Conservation (phyloP, 495 filamentous ascomycete genomes). For the Aspergillus leporis region DNA sequence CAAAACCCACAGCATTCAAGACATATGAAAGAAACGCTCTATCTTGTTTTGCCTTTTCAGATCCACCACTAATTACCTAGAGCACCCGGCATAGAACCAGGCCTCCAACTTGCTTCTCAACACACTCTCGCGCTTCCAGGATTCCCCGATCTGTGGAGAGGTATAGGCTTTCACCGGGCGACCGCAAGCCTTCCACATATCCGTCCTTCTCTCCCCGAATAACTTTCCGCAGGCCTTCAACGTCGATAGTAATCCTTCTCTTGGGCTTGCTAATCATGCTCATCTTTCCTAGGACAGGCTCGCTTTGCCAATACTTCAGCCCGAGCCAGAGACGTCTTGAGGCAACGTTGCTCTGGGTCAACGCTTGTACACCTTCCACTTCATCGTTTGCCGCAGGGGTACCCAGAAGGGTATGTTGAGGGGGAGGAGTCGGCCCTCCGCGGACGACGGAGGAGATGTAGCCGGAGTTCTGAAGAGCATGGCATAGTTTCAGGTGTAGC, state of each 20-base stretch:
- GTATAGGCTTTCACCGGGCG: conserved; percentile 82
- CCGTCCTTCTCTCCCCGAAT: conserved; percentile 64
- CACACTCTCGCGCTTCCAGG: conserved; percentile 82
- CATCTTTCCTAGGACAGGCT: conserved; percentile 77
- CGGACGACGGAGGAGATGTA: conserved; percentile 82
- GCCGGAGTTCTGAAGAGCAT: conserved; percentile 78
- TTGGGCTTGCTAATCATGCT: conserved; percentile 74
- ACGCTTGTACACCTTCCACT: conserved; percentile 46
- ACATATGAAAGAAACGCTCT: conserved; percentile 21
- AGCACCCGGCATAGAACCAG: conserved; percentile 74
- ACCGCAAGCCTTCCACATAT: conserved; percentile 69
- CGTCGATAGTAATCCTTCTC: conserved; percentile 64
- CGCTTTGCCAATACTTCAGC: conserved; percentile 88
- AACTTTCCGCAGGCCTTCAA: conserved; percentile 59
- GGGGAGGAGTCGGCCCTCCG: conserved; percentile 67
- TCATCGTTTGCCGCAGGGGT: conserved; percentile 39
- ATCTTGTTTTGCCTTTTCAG: conserved; percentile 17
- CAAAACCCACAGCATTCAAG: conserved; percentile 27
- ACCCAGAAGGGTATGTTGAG: conserved; percentile 51
- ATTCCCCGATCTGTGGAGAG: conserved; percentile 77
- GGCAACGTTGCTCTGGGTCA: conserved; percentile 78
- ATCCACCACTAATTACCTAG: conserved; percentile 26
- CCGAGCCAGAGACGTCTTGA: conserved; percentile 84
- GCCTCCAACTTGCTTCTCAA: conserved; percentile 82
- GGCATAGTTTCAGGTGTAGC: conserved; percentile 72